These are phyloP conservation scores for Fistulinella prunicolor DNA, from an alignment of 768 basidiomycete genomes.

Conservation along the genomic window DNA sequence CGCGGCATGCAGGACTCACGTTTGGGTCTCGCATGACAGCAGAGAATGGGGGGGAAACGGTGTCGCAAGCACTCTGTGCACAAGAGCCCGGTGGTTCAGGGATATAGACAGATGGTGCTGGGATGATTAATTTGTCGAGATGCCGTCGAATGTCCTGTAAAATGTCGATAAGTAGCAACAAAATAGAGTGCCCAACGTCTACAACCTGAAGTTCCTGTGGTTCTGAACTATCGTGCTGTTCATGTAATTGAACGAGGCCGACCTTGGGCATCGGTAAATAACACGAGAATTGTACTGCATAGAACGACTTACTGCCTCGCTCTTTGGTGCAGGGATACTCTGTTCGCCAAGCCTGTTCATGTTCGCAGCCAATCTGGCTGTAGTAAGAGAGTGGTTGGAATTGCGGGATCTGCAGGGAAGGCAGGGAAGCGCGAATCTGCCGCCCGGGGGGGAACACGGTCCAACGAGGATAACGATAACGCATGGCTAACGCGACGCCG, in stretches of 20 bases:
- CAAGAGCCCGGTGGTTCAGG: slow-evolving; percentile 1
- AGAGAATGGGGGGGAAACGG: slow-evolving; percentile 3
- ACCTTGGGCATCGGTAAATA: slow-evolving; percentile 11
- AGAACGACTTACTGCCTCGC: slow-evolving; percentile 4
- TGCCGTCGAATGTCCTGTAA: slow-evolving; percentile 10
- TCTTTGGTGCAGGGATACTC: background rate
- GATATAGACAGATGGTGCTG: background rate
- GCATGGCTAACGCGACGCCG: too few relatives aligned
- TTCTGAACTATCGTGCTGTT: background rate
- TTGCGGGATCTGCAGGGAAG: background rate
- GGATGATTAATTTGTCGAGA: slow-evolving; percentile 15
- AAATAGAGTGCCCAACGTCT: background rate
- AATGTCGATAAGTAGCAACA: background rate
- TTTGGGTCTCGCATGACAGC: slow-evolving; percentile 6
- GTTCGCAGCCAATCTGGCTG: slow-evolving; percentile 1
- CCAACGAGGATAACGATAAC: too few relatives aligned
- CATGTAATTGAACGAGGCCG: slow-evolving; percentile 1
- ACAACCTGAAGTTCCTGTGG: slow-evolving; percentile 5
- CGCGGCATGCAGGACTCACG: slow-evolving; percentile 4
- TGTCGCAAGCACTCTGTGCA: slow-evolving; percentile 12
- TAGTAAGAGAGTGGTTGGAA: background rate
- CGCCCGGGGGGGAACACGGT: too few relatives aligned
- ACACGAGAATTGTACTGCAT: background rate
- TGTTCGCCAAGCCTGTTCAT: background rate
- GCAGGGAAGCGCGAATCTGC: too few relatives aligned